A percentile compares a stretch with the other conserved stretches of the same genome.
Conservation (phyloP, 306 rosid species). For the Potentilla sterilis region DNA sequence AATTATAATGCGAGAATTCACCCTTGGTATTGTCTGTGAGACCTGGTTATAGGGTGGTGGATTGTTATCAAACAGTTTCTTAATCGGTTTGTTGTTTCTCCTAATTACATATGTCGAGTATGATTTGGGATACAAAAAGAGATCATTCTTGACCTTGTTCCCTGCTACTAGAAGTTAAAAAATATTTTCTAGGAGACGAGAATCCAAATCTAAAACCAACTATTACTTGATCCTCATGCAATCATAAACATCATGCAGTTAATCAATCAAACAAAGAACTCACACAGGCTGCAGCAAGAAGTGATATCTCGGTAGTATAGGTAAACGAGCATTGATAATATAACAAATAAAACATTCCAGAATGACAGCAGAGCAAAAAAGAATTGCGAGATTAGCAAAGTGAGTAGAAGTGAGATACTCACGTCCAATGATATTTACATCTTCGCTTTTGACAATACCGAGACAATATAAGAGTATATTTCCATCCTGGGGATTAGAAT, state of each 20-base stretch:
- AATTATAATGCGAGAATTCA: background rate
- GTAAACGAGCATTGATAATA: background rate
- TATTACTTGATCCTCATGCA: background rate
- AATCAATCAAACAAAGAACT: background rate
- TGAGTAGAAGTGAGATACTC: slow-evolving; percentile 35
- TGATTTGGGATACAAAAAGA: background rate
- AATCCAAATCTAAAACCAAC: background rate
- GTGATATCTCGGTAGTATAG: background rate
- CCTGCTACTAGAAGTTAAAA: background rate
- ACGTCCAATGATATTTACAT: slow-evolving; percentile 83
- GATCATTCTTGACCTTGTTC: background rate
- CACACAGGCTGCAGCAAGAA: background rate
- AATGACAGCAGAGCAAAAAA: background rate
- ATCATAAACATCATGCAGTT: background rate
- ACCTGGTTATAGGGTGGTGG: background rate
- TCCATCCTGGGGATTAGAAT: slow-evolving; percentile 44
- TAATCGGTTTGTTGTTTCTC: background rate
- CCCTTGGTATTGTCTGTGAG: background rate
- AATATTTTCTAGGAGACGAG: background rate
- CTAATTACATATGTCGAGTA: background rate
- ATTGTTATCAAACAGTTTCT: background rate
- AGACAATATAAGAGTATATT: slow-evolving; percentile 31
- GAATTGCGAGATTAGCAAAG: background rate
- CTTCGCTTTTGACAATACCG: slow-evolving; percentile 54
- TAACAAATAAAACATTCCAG: background rate